Evolutionary conservation across 2,329 filamentous ascomycete genomes (phyloP).

Genomic region (Fonsecaea erecta): DNA sequence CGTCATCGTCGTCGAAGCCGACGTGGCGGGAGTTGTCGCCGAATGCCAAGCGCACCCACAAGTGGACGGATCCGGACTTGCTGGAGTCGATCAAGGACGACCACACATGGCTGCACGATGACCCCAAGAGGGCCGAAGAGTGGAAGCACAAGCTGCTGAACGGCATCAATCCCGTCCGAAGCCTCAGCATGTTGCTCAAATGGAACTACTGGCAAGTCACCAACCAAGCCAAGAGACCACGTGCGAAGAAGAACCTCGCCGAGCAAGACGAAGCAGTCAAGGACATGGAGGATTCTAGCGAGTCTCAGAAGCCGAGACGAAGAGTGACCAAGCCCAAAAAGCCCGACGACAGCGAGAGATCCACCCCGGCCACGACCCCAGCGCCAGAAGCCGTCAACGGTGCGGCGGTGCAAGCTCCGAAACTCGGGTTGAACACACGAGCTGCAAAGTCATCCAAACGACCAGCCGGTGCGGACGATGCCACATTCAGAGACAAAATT

Average conservation of each 20-base stretch:
- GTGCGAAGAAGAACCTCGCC: constrained; percentile 30
- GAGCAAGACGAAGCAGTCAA: constrained; percentile 11
- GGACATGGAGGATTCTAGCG: constrained; percentile 7
- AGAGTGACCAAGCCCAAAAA: constrained; percentile 4
- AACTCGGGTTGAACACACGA: not conserved
- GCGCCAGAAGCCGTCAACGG: constrained; percentile 15
- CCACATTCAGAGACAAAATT: not conserved
- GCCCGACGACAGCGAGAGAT: constrained; percentile 10
- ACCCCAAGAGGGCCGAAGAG: constrained; percentile 30
- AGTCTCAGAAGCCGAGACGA: constrained; percentile 13
- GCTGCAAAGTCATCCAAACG: not conserved
- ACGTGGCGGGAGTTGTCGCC: constrained; percentile 27
- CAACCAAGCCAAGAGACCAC: constrained; percentile 37
- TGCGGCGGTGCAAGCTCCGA: not conserved
- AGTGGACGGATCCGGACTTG: constrained; percentile 37
- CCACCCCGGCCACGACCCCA: constrained; percentile 20
- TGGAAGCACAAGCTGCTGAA: constrained; percentile 36
- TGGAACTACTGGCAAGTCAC: constrained; percentile 36
- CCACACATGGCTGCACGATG: constrained; percentile 34
- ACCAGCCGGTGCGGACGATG: not conserved
- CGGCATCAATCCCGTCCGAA: constrained; percentile 37
- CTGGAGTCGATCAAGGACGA: constrained; percentile 32
- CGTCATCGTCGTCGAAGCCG: constrained; percentile 1
- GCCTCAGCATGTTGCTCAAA: constrained; percentile 37
- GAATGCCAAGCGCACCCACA: constrained; percentile 22